Conservation (phyloP, 2,329 filamentous ascomycete species). For the Aspergillus fijiensis region DNA sequence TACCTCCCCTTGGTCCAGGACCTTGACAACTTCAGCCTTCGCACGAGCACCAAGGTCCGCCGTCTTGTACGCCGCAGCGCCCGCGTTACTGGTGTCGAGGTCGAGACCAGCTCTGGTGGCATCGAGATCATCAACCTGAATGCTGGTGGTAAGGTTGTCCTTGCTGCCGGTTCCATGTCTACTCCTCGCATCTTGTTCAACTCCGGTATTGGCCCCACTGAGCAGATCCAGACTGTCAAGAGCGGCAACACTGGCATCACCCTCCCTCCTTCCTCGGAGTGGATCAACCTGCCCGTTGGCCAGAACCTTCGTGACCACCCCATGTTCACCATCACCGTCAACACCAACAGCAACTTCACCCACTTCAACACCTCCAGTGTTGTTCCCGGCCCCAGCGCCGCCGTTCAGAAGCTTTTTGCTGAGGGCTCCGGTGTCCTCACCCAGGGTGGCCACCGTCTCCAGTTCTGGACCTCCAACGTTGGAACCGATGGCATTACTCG, state of each 20-base stretch:
- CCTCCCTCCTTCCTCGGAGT: conserved; percentile 40
- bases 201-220: conserved; percentile 64
- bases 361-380: conserved; percentile 19
- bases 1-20: conserved; percentile 63
- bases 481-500: conserved; percentile 19
- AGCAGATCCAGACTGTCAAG: conserved; percentile 47
- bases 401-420: conserved; percentile 10
- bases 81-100: conserved; percentile 55
- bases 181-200: conserved; percentile 66
- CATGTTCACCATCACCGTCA: conserved; percentile 20
- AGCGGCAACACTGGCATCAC: conserved; percentile 43
- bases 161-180: conserved; percentile 67
- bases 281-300: conserved; percentile 53
- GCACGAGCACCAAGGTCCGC: conserved; percentile 64
- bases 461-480: conserved; percentile 25
- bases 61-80: conserved; percentile 62
- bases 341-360: conserved; percentile 21
- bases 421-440: conserved; percentile 17
- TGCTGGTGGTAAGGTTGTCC: conserved; percentile 62
- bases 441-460: conserved; percentile 22
- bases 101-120: conserved; percentile 15
- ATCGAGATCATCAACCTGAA: conserved; percentile 65
- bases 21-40: conserved; percentile 65
- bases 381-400: conserved; percentile 7
- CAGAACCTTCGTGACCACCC: conserved; percentile 48